Base-by-base conservation (phyloP, 257 asterid genomes). In the Cruciata laevipes region DNA sequence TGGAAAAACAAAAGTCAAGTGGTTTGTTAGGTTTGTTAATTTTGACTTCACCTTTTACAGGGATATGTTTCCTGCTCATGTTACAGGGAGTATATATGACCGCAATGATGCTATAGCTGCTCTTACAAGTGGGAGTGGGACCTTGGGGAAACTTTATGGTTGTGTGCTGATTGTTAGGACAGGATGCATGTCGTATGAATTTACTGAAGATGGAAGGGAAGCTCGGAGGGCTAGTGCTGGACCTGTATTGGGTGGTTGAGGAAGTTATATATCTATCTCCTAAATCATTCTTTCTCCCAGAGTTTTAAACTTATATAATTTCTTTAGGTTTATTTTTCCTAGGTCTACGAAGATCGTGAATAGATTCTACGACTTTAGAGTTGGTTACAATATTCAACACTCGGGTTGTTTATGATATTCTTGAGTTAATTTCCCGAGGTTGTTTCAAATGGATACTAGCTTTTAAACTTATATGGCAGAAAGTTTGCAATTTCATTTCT, bases 161-260 rank as follows among this genome's bases (percentile, higher is more conserved):
- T 90, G 97, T 77, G 98, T 93, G 68, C 80, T 93, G 49, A 89
- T 93, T 74, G 91, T 96, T 3, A 97, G 98, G 66, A 93, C 98
- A 23, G 98, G 98, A 59, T 83, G 95, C 81, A 93, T 93, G 80
- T 84, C 97, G 69, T 93, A 85, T 81, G 99, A 97, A 61, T 83
- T 83, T 82, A 84, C 95, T 23, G 95, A 93, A 74, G 97, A 88
- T 71, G 99, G 97, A 67, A 84, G 81, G 71, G 91, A 88, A 78
- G 96, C 99, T 66, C 95, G 96, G 63, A 89, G 97, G 7, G 97
- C 99, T 67, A 97, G 99, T 67, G 99, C 95, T 25, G 98, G 97
- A 64, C 97, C 98, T 42, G 84, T 93, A 59, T 83, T 93, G 74
- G 98, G 98, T 74, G 98, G 89, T 76, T 89, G 97, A 97, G 98